Evolutionary conservation across 2,329 filamentous ascomycete genomes (phyloP).

Genomic region (Cladosporium sphaerospermum): DNA sequence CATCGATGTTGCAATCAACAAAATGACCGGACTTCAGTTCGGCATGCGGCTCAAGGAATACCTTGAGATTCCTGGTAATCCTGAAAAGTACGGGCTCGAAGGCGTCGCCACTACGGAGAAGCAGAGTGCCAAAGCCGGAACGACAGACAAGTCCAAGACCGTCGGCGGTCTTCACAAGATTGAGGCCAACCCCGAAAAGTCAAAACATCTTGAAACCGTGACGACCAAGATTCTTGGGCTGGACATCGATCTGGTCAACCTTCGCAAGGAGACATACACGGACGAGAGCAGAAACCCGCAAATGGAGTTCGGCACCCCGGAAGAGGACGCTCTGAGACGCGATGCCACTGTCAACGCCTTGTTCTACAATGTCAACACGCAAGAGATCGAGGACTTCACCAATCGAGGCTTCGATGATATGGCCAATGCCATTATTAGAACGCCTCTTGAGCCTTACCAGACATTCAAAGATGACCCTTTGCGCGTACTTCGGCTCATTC

Average conservation of each 20-base stretch:
- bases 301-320: slow-evolving; percentile 87
- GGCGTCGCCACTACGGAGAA: slow-evolving; percentile 32
- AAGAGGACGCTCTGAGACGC: slow-evolving; percentile 81
- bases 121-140: slow-evolving; percentile 34
- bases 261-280: slow-evolving; percentile 84
- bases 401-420: slow-evolving; percentile 68
- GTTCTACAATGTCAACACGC: slow-evolving; percentile 86
- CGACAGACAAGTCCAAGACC: slow-evolving; percentile 46
- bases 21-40: slow-evolving; percentile 75
- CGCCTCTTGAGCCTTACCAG: slow-evolving; percentile 78
- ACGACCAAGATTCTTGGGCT: slow-evolving; percentile 79
- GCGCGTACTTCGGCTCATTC: slow-evolving; percentile 75
- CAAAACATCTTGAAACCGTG: slow-evolving; percentile 89
- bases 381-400: slow-evolving; percentile 77
- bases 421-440: slow-evolving; percentile 65
- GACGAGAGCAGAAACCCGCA: slow-evolving; percentile 85
- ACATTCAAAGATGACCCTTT: slow-evolving; percentile 94
- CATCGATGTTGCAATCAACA: slow-evolving; percentile 80
- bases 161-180: slow-evolving; percentile 80
- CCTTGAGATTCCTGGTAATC: slow-evolving; percentile 54
- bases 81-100: slow-evolving; percentile 53
- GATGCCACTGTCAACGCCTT: slow-evolving; percentile 94
- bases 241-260: slow-evolving; percentile 90
- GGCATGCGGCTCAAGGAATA: slow-evolving; percentile 63
- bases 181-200: slow-evolving; percentile 87